Evolutionary conservation across 805 yeast species (phyloP).

Genomic region (Candida arabinofermentans): DNA sequence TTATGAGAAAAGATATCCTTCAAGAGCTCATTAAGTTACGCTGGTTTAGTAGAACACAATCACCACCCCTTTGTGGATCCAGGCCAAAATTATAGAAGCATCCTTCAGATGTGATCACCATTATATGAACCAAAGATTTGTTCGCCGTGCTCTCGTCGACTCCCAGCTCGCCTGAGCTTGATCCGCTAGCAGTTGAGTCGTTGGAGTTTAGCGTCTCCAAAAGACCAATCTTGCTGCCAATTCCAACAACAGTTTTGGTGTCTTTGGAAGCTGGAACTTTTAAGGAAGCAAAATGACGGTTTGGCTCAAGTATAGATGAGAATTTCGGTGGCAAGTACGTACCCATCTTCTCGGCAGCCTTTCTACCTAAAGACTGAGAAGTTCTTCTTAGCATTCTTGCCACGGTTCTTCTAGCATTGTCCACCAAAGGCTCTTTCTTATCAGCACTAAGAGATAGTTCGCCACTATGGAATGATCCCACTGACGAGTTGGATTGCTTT

Average conservation of each 20-base stretch:
- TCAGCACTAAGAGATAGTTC: slow-evolving; percentile 15
- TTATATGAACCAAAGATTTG: slow-evolving; percentile 45
- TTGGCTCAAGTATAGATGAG: slow-evolving; percentile 84
- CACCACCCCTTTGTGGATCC: slow-evolving; percentile 90
- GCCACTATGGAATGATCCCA: slow-evolving; percentile 25
- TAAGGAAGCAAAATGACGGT: slow-evolving; percentile 86
- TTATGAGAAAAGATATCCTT: slow-evolving; percentile 19
- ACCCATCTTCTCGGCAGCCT: slow-evolving; percentile 85
- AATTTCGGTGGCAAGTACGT: slow-evolving; percentile 83
- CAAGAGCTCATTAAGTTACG: slow-evolving; percentile 12
- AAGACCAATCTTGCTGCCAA: slow-evolving; percentile 32
- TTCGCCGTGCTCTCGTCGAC: slow-evolving; percentile 18
- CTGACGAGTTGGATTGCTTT: slow-evolving; percentile 23
- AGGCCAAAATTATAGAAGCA: slow-evolving; percentile 78
- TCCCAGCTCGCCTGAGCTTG: not conserved
- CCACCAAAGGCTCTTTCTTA: slow-evolving; percentile 61
- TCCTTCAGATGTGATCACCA: slow-evolving; percentile 87
- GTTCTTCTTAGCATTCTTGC: slow-evolving; percentile 74
- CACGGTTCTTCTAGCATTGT: slow-evolving; percentile 64
- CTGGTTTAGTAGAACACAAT: slow-evolving; percentile 77
- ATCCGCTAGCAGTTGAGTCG: not conserved
- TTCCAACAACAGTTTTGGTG: slow-evolving; percentile 45
- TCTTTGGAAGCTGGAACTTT: slow-evolving; percentile 42
- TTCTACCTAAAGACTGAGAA: slow-evolving; percentile 71
- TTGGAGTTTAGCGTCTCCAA: not conserved